Conservation (phyloP, 2,329 filamentous ascomycete species). For the Pseudohalonectria lignicola region DNA sequence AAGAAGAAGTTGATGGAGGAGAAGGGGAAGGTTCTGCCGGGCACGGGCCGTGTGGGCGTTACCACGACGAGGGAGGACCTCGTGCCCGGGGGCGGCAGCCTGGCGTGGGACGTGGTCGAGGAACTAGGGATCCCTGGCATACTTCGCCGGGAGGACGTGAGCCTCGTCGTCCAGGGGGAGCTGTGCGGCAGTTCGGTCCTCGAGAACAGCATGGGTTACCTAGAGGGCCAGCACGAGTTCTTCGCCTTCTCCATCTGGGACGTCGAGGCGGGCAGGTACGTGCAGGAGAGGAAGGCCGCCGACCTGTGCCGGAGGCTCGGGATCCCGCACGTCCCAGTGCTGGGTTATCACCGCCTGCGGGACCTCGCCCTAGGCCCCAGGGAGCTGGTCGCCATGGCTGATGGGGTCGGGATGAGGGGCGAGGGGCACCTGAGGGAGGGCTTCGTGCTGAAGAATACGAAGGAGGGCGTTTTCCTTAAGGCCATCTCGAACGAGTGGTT, state of each 20-base stretch:
- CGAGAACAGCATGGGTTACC: constrained; percentile 15
- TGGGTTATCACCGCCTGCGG: constrained; percentile 4
- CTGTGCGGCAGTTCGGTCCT: constrained; percentile 14
- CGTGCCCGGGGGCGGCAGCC: constrained; percentile 6
- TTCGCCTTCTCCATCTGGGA: constrained; percentile 15
- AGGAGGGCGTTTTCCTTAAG: constrained; percentile 14
- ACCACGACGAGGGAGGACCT: constrained; percentile 10
- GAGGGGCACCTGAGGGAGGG: constrained; percentile 15
- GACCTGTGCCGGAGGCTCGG: constrained; percentile 4
- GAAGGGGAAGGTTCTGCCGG: not conserved
- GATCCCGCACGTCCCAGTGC: constrained; percentile 12
- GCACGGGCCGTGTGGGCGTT: constrained; percentile 11
- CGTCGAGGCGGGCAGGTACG: constrained; percentile 10
- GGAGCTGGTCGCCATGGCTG: constrained; percentile 15
- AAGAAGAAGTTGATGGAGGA: too few relatives aligned
- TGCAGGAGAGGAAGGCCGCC: not conserved
- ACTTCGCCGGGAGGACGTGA: constrained; percentile 9
- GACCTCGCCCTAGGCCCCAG: constrained; percentile 7
- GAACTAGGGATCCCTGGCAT: constrained; percentile 11
- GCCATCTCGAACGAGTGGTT: constrained; percentile 19
- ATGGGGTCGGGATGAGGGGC: constrained; percentile 10
- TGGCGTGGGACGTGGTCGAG: constrained; percentile 14
- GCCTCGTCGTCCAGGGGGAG: constrained; percentile 18
- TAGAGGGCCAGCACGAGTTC: constrained; percentile 12
- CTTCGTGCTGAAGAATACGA: constrained; percentile 14